Base-by-base conservation (phyloP, 208 protist genomes). In the Acanthamoeba lenticulata region DNA sequence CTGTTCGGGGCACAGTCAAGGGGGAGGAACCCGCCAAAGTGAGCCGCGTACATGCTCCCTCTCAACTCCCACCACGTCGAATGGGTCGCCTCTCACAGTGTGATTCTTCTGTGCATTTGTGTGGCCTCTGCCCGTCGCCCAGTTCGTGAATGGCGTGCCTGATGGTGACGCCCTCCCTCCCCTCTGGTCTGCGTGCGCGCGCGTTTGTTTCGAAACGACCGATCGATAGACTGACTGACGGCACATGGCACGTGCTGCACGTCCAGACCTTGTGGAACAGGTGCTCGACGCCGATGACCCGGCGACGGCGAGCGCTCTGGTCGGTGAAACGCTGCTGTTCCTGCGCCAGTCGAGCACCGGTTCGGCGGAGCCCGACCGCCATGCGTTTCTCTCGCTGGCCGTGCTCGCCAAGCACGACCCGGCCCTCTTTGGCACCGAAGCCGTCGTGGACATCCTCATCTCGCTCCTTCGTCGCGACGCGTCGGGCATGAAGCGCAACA, bases 221-320 rank as follows among this genome's bases (percentile, higher is more conserved):
- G 7, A 5, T 17, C 13, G 5, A 40, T 17, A 17, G 34, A 13
- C 17, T 17, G 65, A 13, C 1, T 27, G 27, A 21, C 3, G 52
- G 17, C 27, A 36, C 69, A 44, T 32, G 27, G 2, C 47, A 19
- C 24, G 40, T 55, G 6, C 47, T 55, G 29, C 42, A n/a, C n/a
- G n/a, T n/a, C n/a, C n/a, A 90, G 83, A 90, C 21, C 36, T 90
- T 5, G 83, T 69, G 34, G 49, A 90, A 11, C 83, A 90, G 52
- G 57, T 90, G 6, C 21, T 90, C 4, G 83, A 90, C 19, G 52
- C 57, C 7, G 49, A 90, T n/a, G 57, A 57, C 15, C 29, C 42
- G 19, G 83, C 45, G 27, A 32, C 83, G 2, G 57, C 32, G 34
- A 69, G 36, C 42, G 83, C 44, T 2, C 11, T 72, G 47, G 27